phyloP scores from a whole-genome alignment of 1,139 yeast species.

The Blastobotrys proliferans region DNA sequence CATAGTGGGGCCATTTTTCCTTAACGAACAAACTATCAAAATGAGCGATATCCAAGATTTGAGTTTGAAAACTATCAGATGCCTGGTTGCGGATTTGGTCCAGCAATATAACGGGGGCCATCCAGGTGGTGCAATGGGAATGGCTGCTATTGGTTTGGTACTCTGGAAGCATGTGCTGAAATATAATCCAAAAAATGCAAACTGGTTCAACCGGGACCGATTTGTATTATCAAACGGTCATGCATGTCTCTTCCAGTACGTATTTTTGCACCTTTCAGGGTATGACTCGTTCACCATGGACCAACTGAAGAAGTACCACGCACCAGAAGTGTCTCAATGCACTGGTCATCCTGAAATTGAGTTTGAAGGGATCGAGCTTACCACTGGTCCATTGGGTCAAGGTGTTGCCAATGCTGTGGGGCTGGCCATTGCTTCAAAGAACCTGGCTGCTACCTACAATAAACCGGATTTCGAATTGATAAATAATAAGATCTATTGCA shows the following conservation, averaged over 20 bases:
- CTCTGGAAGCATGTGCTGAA: constrained; percentile 35
- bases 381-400: constrained; percentile 43
- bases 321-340: constrained; percentile 21
- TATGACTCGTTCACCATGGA: constrained; percentile 35
- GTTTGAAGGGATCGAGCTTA: constrained; percentile 38
- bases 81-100: constrained; percentile 16
- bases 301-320: constrained; percentile 34
- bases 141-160: constrained; percentile 40
- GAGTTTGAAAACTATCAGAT: constrained; percentile 12
- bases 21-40: no score
- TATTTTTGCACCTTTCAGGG: constrained; percentile 35
- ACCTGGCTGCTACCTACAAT: constrained; percentile 36
- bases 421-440: constrained; percentile 38
- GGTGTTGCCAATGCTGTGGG: constrained; percentile 41
- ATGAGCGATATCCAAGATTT: no score
- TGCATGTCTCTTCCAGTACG: constrained; percentile 36
- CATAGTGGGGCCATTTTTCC: no score
- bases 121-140: constrained; percentile 41
- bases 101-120: constrained; percentile 31
- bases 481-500: constrained; percentile 32
- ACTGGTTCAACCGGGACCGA: constrained; percentile 37
- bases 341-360: constrained; percentile 43
- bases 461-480: constrained; percentile 33
- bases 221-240: constrained; percentile 41
- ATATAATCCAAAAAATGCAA: constrained; percentile 34